Evolutionary conservation across 495 filamentous ascomycete species (phyloP), one percentile per base, ranked within the genome.

Genomic region (Friedmanniomyces endolithicus): DNA sequence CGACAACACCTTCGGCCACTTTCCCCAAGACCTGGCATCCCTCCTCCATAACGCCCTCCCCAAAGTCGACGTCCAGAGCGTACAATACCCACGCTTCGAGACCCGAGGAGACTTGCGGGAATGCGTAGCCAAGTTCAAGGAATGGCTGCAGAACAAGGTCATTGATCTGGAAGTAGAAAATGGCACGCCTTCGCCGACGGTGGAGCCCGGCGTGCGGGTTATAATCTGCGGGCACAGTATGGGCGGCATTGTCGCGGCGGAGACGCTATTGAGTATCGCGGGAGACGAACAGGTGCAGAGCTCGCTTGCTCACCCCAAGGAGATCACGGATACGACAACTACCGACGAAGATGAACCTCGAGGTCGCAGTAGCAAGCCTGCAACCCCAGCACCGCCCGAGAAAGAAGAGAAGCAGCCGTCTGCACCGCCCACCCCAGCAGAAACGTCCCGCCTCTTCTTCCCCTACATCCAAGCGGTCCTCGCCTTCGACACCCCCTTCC

Each of bases 201-300:
- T 95, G 61, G 88, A 95, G 48, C 90, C 90, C 9, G 86, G 83
- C 2, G 88, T 98, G 23, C 86, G 78, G 63, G 84, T 84, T 22
- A 77, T 96, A 58, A 72, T 98, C 0, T 73, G 95, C 35, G 90
- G 94, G 11, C 92, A 98, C 66, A 88, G 84, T 11, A 98, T 98
- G 92, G 92, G 90, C 60, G 92, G 92, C 57, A 95, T 98, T 61
- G 88, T 98, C 14, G 92, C 87, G 23, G 90, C 89, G 20, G 92
- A 98, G 54, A 82, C 86, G 0, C 70, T 92, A 40, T 76, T 96
- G 44, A 70, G 78, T 14, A 74, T 92, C 17, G 72, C 81, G 27
- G 73, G 74, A 23, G 87, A 94, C 56, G 73, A 82, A 40, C 82
- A 84, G 20, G 80, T 90, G 57, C 37, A 16, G 16, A 67, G 63